Percentiles rank a stretch among this genome's conserved stretches.
These are phyloP conservation scores for Tolypocladium pustulatum DNA, from an alignment of 2,329 filamentous ascomycete species.

Conservation along the genomic window DNA sequence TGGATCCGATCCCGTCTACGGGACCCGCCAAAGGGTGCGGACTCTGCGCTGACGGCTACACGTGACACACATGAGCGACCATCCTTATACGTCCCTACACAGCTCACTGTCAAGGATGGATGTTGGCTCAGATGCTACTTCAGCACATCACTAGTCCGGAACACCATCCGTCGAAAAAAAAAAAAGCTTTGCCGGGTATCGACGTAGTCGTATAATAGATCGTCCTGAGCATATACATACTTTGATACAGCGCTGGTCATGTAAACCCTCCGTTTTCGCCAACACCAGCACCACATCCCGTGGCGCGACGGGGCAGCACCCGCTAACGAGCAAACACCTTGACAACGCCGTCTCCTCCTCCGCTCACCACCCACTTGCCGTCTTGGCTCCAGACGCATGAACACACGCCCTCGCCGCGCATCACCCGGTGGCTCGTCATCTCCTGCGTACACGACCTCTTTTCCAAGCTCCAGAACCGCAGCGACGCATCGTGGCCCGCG, in stretches of 20 bases:
- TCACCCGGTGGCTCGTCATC: slow-evolving; percentile 82
- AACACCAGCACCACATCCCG: neutral
- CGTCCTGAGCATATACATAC: slow-evolving; percentile 9
- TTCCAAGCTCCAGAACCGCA: slow-evolving; percentile 95
- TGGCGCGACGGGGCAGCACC: neutral
- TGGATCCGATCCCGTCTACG: neutral
- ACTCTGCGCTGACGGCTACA: too few relatives aligned
- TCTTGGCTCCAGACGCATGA: slow-evolving; percentile 93
- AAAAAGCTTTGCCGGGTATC: slow-evolving; percentile 19
- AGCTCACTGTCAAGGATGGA: neutral
- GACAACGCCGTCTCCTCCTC: slow-evolving; percentile 87
- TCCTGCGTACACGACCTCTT: slow-evolving; percentile 94
- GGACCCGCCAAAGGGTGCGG: neutral
- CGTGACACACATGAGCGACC: too few relatives aligned
- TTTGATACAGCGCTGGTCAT: slow-evolving; percentile 2
- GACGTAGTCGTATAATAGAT: slow-evolving; percentile 8
- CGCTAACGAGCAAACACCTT: slow-evolving; percentile 69
- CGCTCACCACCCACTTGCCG: slow-evolving; percentile 87
- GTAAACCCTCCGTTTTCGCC: neutral
- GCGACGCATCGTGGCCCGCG: slow-evolving; percentile 86
- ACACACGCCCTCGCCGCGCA: slow-evolving; percentile 94
- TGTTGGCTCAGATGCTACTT: neutral
- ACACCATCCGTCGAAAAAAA: neutral
- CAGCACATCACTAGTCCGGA: neutral
- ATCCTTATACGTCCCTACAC: too few relatives aligned